Base-by-base conservation (phyloP, 2,329 filamentous ascomycete genomes). In the Alternaria hordeiaustralica region DNA sequence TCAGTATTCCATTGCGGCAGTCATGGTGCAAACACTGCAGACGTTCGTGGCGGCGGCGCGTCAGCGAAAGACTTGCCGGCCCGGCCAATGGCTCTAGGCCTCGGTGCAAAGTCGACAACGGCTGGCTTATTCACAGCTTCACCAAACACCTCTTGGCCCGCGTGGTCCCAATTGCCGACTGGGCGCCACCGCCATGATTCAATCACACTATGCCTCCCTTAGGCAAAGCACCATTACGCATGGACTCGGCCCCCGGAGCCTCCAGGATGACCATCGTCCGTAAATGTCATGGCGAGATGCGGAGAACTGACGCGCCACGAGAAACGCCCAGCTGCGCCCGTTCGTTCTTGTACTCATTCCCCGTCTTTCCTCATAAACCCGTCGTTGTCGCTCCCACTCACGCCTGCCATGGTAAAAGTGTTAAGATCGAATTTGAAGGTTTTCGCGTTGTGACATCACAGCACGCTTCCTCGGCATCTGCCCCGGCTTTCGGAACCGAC, bases 201-300 rank as follows among this genome's bases (percentile, higher is more conserved):
- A 43, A 63, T 44, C 46, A 55, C 65, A 55, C 68, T 68, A 70
- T 43, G 46, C 55, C 67, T 64, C 54, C 28, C 62, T 64, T 33
- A 43, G 65, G 61, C 51, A 65, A 68, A 62, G 68, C 63, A 57
- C 60, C 68, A 56, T 55, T 61, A 60, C 59, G 64, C 61, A 61
- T 64, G 30, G 49, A 61, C 51, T 64, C 67, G 69, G 58, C 44
- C 61, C 53, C 59, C 54, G 61, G 64, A 57, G 58, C 60, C 63
- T 58, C 63, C 50, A 60, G 56, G 49, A 30, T 60, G 45, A 33
- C 41, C 53, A 21, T 56, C 61, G 41, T 66, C 65, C 70, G 67
- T 64, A 70, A 69, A 63, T 63, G 68, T 70, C 71, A 73, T 71
- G 69, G 65, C 65, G 64, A 71, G 68, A 68, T 77, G 72, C 72